Evolutionary conservation across 768 basidiomycete genomes (phyloP).

Genomic region (Gloeophyllum trabeum): DNA sequence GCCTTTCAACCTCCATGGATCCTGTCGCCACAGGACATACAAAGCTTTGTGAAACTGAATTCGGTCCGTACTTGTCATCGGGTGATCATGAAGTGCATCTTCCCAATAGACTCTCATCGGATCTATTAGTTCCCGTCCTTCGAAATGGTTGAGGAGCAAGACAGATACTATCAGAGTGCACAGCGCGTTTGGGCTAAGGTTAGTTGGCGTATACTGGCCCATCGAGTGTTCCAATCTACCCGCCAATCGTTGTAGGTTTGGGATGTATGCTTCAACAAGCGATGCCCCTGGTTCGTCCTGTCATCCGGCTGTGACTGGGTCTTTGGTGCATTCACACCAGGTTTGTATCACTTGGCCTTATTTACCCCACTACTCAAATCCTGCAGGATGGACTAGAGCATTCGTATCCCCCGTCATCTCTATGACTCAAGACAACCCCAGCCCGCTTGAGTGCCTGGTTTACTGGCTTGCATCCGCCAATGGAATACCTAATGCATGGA

Average conservation of each 20-base stretch:
- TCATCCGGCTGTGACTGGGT: constrained; percentile 32
- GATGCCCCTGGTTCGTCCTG: constrained; percentile 27
- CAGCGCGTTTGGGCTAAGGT: constrained; percentile 20
- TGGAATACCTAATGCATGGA: constrained; percentile 6
- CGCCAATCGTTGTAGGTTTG: constrained; percentile 19
- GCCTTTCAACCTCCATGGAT: constrained; percentile 30
- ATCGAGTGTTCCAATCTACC: not conserved
- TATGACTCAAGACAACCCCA: constrained; percentile 9
- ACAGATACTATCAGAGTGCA: constrained; percentile 2
- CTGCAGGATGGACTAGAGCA: constrained; percentile 12
- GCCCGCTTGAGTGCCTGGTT: constrained; percentile 13
- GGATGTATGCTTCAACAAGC: constrained; percentile 24
- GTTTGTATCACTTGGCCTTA: no score
- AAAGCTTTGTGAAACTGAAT: constrained; percentile 15
- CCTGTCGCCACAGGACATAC: constrained; percentile 20
- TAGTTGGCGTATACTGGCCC: not conserved
- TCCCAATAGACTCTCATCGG: no score
- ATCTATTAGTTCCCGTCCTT: no score
- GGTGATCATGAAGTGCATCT: no score
- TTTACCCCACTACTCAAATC: no score
- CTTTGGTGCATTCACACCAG: constrained; percentile 30
- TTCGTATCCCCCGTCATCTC: constrained; percentile 8
- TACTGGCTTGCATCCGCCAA: constrained; percentile 17
- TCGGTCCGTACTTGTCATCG: no score
- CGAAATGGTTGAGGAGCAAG: no score